These are phyloP conservation scores for Aegilops sharonensis DNA, from an alignment of 176 grass and related monocot genomes.

Conservation along the genomic window DNA sequence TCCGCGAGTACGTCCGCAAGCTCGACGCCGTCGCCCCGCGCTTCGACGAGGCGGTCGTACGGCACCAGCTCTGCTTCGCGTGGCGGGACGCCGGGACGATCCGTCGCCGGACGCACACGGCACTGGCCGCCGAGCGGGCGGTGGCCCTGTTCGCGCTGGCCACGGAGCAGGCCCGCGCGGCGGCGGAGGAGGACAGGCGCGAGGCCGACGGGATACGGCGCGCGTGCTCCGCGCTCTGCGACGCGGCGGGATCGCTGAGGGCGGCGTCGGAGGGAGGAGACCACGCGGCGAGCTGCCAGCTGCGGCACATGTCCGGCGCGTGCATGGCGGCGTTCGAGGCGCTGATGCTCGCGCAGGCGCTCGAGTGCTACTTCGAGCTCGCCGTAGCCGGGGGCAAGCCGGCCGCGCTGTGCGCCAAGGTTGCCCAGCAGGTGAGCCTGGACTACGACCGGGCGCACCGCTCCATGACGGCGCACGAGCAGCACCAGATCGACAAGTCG, in stretches of 20 bases:
- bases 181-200: conserved; percentile 36
- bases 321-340: conserved; percentile 49
- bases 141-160: conserved; percentile 58
- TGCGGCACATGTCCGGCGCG: conserved; percentile 38
- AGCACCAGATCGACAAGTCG: conserved; percentile 43
- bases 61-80: conserved; percentile 28
- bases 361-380: conserved; percentile 67
- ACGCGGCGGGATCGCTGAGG: conserved; percentile 43
- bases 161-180: conserved; percentile 38
- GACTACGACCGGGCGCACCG: conserved; percentile 43
- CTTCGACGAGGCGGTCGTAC: conserved; percentile 30
- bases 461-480: conserved; percentile 18
- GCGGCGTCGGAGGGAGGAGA: conserved; percentile 22
- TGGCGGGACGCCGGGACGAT: conserved; percentile 43
- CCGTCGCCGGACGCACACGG: neutral
- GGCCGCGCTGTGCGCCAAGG: conserved; percentile 42
- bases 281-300: neutral
- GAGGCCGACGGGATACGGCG: conserved; percentile 39
- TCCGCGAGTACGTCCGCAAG: conserved; percentile 43
- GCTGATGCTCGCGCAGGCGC: conserved; percentile 60
- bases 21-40: conserved; percentile 35
- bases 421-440: conserved; percentile 56
- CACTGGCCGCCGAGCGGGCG: conserved; percentile 38
- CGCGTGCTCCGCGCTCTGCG: conserved; percentile 45
- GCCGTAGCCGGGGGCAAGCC: conserved; percentile 42